These are phyloP conservation scores for Solanum chilense DNA, from an alignment of 257 asterid genomes.

Conservation along the genomic window DNA sequence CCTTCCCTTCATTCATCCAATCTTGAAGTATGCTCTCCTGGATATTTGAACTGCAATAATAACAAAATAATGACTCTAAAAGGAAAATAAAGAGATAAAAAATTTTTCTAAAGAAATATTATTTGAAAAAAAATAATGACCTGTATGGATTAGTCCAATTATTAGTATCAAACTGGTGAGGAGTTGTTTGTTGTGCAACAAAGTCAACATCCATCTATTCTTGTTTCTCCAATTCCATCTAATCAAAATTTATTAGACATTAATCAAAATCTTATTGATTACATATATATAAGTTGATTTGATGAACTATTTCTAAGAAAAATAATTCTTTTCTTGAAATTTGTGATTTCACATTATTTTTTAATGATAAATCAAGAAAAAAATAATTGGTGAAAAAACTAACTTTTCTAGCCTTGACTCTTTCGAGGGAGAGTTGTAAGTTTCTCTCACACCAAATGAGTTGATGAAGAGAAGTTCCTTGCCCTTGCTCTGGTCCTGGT, in stretches of 20 bases:
- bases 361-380: neutral
- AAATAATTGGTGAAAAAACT: neutral
- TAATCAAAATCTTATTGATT: neutral
- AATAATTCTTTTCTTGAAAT: neutral
- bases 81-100: neutral
- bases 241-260: neutral
- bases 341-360: neutral
- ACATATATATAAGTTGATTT: neutral
- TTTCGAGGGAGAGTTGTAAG: constrained; percentile 26
- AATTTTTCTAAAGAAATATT: neutral
- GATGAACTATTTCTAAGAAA: neutral
- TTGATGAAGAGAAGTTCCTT: constrained; percentile 49
- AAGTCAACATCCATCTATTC: neutral
- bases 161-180: neutral
- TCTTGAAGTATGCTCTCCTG: neutral
- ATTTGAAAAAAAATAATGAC: neutral
- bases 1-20: neutral
- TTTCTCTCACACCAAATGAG: constrained; percentile 51
- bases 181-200: neutral
- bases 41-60: neutral
- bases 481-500: constrained; percentile 13
- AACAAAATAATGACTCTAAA: neutral
- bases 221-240: constrained; percentile 15
- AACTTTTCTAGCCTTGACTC: neutral
- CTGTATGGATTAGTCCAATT: neutral